A percentile compares a stretch with the other conserved stretches of the same genome.
These are phyloP conservation scores for Fraxinus cuspidata DNA, from an alignment of 257 asterid genomes.

Conservation along the genomic window DNA sequence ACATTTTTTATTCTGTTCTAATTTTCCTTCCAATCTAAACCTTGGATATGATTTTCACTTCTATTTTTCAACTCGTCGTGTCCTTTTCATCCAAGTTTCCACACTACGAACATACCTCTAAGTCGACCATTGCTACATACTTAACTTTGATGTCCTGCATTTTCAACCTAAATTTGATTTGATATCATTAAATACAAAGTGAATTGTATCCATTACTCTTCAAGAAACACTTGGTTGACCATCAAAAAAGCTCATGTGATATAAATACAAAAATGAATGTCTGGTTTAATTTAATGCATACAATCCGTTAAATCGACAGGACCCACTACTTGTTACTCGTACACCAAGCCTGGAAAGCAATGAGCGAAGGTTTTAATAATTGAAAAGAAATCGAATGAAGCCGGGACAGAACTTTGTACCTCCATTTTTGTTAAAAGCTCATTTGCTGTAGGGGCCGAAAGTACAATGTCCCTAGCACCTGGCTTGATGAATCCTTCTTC, in stretches of 20 bases:
- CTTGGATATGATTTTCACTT: neutral
- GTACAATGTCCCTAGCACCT: constrained; percentile 79
- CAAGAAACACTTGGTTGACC: neutral
- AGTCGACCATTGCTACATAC: neutral
- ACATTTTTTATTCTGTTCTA: neutral
- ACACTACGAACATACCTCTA: neutral
- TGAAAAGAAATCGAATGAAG: neutral
- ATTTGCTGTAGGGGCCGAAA: constrained; percentile 80
- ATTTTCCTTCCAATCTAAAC: neutral
- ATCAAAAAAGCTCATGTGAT: neutral
- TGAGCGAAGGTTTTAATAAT: neutral
- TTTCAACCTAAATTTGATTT: neutral
- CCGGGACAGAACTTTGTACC: constrained; percentile 44
- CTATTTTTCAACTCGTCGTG: neutral
- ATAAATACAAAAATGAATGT: neutral
- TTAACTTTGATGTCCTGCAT: neutral
- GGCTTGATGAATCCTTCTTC: constrained; percentile 96
- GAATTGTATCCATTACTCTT: neutral
- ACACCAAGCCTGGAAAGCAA: constrained; percentile 5
- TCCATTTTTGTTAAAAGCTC: constrained; percentile 84
- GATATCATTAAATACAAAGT: neutral
- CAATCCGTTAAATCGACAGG: neutral
- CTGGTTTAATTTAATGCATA: neutral
- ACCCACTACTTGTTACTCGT: neutral
- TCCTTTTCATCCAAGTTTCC: neutral